A percentile compares a stretch with the other conserved stretches of the same genome.
Evolutionary conservation across 2,329 filamentous ascomycete species (phyloP).

Genomic region (Colletotrichum musae): DNA sequence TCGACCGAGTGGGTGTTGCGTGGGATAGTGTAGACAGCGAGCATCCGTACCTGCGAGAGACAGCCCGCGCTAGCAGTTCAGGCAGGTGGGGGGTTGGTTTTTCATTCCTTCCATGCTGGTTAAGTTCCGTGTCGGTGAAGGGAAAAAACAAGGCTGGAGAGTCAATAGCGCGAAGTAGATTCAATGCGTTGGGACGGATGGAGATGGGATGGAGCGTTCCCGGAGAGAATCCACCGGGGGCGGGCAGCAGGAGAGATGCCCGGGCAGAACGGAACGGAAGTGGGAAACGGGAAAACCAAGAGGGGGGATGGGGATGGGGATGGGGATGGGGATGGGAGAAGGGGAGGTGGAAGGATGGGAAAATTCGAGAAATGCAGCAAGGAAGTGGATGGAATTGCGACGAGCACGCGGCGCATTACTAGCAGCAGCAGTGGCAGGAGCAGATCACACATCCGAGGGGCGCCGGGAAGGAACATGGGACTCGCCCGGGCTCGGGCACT

Average conservation of each 20-base stretch:
- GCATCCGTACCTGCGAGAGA: too few relatives aligned
- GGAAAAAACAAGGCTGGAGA: constrained; percentile 18
- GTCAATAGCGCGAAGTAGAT: constrained; percentile 17
- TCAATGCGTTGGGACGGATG: constrained; percentile 23
- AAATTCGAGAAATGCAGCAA: constrained; percentile 16
- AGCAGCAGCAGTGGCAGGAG: neutral
- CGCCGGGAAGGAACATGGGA: too few relatives aligned
- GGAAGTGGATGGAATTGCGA: neutral
- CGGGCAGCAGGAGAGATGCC: constrained; percentile 10
- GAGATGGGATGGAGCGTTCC: constrained; percentile 3
- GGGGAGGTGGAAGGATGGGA: constrained; percentile 4
- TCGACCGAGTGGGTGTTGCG: neutral
- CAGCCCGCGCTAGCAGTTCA: neutral
- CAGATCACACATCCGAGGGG: too few relatives aligned
- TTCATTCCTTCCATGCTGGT: constrained; percentile 14
- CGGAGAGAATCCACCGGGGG: constrained; percentile 8
- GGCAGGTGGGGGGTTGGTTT: neutral
- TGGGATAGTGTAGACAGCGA: too few relatives aligned
- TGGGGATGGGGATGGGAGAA: neutral
- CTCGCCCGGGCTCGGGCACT: too few relatives aligned
- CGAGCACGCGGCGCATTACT: neutral
- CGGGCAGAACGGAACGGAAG: constrained; percentile 22
- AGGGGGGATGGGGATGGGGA: neutral
- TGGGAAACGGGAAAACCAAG: neutral
- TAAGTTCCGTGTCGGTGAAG: constrained; percentile 24